Base-by-base conservation (phyloP, 2,329 filamentous ascomycete species). In the Rutstroemia sp. region DNA sequence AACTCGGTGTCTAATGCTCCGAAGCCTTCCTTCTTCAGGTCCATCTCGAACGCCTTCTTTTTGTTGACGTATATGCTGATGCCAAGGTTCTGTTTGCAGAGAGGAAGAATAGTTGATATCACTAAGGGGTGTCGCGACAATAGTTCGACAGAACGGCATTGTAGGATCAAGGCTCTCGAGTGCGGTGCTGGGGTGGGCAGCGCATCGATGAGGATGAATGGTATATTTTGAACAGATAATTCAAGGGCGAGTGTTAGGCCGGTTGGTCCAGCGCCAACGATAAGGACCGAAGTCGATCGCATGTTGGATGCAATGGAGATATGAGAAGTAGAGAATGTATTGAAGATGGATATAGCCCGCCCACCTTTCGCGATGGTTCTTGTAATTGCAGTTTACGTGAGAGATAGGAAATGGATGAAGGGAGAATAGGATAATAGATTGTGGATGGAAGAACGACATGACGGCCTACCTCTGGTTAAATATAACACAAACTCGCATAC, bases 91-190 rank as follows among this genome's bases (percentile, higher is more conserved):
- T 70, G 62, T 47, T 71, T 71, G 18, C 75, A 75, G 5, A 64
- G 63, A 1, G 62, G 58, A 2, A 76, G 46, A 25, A 78, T 61
- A 3, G 66, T 65, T 10, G 73, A 67, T 7, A 71, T 65, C 34
- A 75, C 61, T 19, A n/a, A 30, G 5, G 68, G 67, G 46, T 80
- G 72, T 41, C 78, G 77, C 48, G 72, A 72, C 50, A 80, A 72
- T 23, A 80, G 68, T 61, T 81, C 79, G 8, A 79, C 63, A 1
- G 74, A 77, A 8, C 78, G 74, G 12, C 76, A 70, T 56, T 81
- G 79, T 5, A 80, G 65, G 9, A 73, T 70, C 1, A 80, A 65
- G 8, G 69, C 77, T 59, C 69, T 74, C 59, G 71, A 74, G 56
- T 73, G 70, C 50, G 71, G 66, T 12, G 69, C 72, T 12, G 69